These are phyloP conservation scores for Daedaleopsis sinensis DNA, from an alignment of 768 basidiomycete species.

Conservation along the genomic window DNA sequence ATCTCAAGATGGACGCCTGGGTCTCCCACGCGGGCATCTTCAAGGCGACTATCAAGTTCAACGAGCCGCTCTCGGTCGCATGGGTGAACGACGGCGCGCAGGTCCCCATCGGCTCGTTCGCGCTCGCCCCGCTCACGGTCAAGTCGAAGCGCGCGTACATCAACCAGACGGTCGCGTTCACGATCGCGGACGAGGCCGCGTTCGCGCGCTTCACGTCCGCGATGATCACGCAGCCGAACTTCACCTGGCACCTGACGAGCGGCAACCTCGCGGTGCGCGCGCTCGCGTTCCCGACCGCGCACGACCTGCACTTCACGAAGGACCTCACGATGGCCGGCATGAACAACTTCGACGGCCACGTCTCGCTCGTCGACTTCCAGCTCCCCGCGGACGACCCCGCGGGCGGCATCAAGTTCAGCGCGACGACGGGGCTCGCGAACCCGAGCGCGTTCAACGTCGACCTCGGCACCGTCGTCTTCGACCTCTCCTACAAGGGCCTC, in stretches of 20 bases:
- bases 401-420: conserved; percentile 68
- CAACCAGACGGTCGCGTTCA: conserved; percentile 62
- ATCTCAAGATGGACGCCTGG: conserved; percentile 52
- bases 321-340: conserved; percentile 60
- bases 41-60: conserved; percentile 63
- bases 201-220: conserved; percentile 63
- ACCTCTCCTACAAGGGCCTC: conserved; percentile 58
- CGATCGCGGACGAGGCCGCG: conserved; percentile 54
- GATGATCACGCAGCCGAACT: conserved; percentile 67
- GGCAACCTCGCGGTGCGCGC: conserved; percentile 65
- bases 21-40: conserved; percentile 71
- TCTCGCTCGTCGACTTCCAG: conserved; percentile 57
- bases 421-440: conserved; percentile 58
- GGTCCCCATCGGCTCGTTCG: conserved; percentile 57
- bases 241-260: conserved; percentile 68
- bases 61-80: conserved; percentile 55
- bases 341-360: conserved; percentile 61
- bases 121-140: conserved; percentile 49
- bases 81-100: conserved; percentile 57
- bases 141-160: conserved; percentile 59
- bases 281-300: conserved; percentile 65
- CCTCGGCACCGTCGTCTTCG: conserved; percentile 68
- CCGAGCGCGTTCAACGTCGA: conserved; percentile 70
- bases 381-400: conserved; percentile 67
- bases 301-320: conserved; percentile 69